Conservation (phyloP, 768 basidiomycete genomes). For the Lactifluus pinguis region DNA sequence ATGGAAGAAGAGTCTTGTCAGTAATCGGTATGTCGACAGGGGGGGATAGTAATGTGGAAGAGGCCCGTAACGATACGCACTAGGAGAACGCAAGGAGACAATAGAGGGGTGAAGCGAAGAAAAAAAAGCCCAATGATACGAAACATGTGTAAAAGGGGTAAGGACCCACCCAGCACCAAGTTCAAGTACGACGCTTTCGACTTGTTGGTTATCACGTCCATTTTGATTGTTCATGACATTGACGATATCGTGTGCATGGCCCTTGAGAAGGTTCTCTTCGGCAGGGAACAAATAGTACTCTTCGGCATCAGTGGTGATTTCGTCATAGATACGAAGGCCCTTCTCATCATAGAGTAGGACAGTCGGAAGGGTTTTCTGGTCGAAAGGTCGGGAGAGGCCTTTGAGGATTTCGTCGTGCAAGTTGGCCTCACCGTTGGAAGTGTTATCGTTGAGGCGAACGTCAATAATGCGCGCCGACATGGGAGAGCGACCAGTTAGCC, state of each 20-base stretch:
- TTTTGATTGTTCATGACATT: slow-evolving; percentile 50
- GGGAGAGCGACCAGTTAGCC: not conserved
- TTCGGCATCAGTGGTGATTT: slow-evolving; percentile 64
- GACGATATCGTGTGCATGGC: slow-evolving; percentile 66
- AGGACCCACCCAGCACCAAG: slow-evolving; percentile 86
- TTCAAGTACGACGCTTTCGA: slow-evolving; percentile 64
- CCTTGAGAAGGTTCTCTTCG: slow-evolving; percentile 78
- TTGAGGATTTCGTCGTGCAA: slow-evolving; percentile 39
- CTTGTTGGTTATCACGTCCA: slow-evolving; percentile 16
- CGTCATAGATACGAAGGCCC: slow-evolving; percentile 80
- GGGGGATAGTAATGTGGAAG: too few relatives aligned
- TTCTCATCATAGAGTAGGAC: slow-evolving; percentile 79
- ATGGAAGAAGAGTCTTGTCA: not conserved
- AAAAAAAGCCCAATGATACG: too few relatives aligned
- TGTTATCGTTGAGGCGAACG: slow-evolving; percentile 32
- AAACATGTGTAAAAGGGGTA: too few relatives aligned
- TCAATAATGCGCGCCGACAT: slow-evolving; percentile 38
- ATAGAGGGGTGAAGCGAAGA: too few relatives aligned
- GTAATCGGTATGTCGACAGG: not conserved
- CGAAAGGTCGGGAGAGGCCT: slow-evolving; percentile 46
- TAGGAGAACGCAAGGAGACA: too few relatives aligned
- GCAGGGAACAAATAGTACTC: slow-evolving; percentile 90
- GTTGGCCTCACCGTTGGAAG: slow-evolving; percentile 25
- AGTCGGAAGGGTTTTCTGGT: slow-evolving; percentile 64
- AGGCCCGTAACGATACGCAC: too few relatives aligned